A percentile compares a stretch with the other conserved stretches of the same genome.
Evolutionary conservation across 2,329 filamentous ascomycete species (phyloP).

Genomic region (Xylariaceae sp.): DNA sequence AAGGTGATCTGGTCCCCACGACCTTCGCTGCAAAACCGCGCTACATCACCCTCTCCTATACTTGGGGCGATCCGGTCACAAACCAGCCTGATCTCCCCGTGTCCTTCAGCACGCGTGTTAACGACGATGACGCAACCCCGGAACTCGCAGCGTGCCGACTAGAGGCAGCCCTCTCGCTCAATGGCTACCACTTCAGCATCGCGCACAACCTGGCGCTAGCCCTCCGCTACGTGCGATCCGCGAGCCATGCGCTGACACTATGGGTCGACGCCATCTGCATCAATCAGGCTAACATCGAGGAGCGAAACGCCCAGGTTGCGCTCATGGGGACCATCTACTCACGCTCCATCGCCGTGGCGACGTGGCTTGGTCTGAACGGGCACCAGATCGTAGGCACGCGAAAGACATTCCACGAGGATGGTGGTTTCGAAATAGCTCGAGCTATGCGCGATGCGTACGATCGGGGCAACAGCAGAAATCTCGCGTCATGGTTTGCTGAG

Average conservation of each 20-base stretch:
- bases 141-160: background rate
- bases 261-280: constrained; percentile 13
- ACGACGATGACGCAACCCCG: background rate
- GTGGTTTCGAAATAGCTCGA: background rate
- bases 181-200: background rate
- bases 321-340: constrained; percentile 1
- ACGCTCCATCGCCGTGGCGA: background rate
- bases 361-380: background rate
- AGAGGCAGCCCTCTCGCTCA: background rate
- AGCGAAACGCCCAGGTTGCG: constrained; percentile 6
- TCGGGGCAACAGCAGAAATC: constrained; percentile 3
- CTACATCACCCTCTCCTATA: constrained; percentile 5
- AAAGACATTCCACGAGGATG: background rate
- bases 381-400: background rate
- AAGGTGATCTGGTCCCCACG: background rate
- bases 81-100: background rate
- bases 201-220: constrained; percentile 6
- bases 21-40: constrained; percentile 3
- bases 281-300: constrained; percentile 7
- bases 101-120: background rate
- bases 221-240: constrained; percentile 5
- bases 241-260: background rate
- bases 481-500: constrained; percentile 4
- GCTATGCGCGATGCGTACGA: constrained; percentile 1
- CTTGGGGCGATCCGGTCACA: constrained; percentile 1